A percentile compares a stretch with the other conserved stretches of the same genome.
Conservation (phyloP, 73 alveolate genomes). For the Paramecium bursaria region DNA sequence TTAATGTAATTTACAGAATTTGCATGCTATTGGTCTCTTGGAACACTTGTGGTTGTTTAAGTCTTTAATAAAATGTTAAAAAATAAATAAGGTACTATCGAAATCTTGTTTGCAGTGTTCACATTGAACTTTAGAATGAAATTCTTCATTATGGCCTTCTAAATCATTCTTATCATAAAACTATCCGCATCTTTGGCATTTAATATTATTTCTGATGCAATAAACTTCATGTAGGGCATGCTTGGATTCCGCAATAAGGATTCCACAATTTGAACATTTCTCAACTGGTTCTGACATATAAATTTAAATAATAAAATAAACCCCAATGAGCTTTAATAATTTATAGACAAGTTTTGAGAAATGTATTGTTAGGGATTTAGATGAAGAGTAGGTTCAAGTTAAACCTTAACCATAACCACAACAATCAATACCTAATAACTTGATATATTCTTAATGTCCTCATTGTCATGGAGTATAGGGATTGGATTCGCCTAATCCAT, state of each 20-base stretch:
- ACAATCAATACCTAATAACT: too few species aligned
- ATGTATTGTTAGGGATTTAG: too few species aligned
- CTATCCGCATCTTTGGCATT: slow-evolving; percentile 35
- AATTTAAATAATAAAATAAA: too few species aligned
- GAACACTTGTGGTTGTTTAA: slow-evolving; percentile 20
- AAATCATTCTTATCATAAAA: slow-evolving; percentile 48
- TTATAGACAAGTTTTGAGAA: too few species aligned
- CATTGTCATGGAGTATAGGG: too few species aligned
- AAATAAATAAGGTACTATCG: too few species aligned
- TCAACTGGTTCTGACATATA: slow-evolving; percentile 46
- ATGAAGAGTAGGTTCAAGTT: too few species aligned
- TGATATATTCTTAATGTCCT: too few species aligned
- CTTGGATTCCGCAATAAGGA: slow-evolving; percentile 9
- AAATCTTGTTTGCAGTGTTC: slow-evolving; percentile 38
- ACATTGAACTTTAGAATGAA: slow-evolving; percentile 1
- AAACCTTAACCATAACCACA: too few species aligned
- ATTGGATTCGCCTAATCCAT: too few species aligned
- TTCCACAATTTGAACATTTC: slow-evolving; percentile 27
- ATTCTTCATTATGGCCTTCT: slow-evolving; percentile 54
- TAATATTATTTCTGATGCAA: slow-evolving; percentile 24
- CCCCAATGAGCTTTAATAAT: too few species aligned
- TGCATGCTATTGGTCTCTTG: slow-evolving; percentile 17
- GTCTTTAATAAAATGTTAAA: neutral
- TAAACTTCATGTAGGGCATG: slow-evolving; percentile 34
- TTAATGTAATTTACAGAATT: slow-evolving; percentile 18